Evolutionary conservation across 345 rosid genomes (phyloP), one percentile per base, ranked within the genome.

Genomic region (Boechera stricta): DNA sequence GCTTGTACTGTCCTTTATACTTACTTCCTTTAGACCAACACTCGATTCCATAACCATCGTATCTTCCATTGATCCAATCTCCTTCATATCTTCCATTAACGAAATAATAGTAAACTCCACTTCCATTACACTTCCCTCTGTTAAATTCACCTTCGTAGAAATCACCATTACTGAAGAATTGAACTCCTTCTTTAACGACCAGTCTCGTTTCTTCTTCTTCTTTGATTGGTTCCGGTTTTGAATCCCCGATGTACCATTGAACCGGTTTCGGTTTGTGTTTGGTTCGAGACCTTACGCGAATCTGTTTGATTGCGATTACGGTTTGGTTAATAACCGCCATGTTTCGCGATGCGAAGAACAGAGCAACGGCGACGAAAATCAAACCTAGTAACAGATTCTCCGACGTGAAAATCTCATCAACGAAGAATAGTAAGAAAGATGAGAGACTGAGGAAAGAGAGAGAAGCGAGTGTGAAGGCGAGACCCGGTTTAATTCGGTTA

Each of bases 1-100:
- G 87, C 42, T 88, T 82, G 67, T 95, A 89, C 64, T 91, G 94
- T 41, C 98, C 99, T 72, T 90, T 87, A 45, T 92, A 95, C 74
- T 91, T 86, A 56, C 99, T 92, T 74, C 99, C 99, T 79, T 90
- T 85, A 11, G 90, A 87, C 99, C 99, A 95, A 67, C 89, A 88
- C 83, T 95, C 99, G 11, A 91, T 90, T 33, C 99, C 99, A 39
- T 74, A 86, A 7, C 99, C 99, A 61, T 95, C 96, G 62, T 95
- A 91, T 71, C 86, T 86, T 49, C 99, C 98, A 68, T 88, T 93
- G 5, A 95, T 75, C 99, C 98, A 95, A 48, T 95, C 96, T 5
- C 98, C 99, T 71, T 95, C 98, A 53, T 95, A 92, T 65, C 96
- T 86, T 54, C 98, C 99, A 48, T 87, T 92, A 24, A 85, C 87